Conservation (phyloP, 495 filamentous ascomycete species). For the Oleoguttula mirabilis region DNA sequence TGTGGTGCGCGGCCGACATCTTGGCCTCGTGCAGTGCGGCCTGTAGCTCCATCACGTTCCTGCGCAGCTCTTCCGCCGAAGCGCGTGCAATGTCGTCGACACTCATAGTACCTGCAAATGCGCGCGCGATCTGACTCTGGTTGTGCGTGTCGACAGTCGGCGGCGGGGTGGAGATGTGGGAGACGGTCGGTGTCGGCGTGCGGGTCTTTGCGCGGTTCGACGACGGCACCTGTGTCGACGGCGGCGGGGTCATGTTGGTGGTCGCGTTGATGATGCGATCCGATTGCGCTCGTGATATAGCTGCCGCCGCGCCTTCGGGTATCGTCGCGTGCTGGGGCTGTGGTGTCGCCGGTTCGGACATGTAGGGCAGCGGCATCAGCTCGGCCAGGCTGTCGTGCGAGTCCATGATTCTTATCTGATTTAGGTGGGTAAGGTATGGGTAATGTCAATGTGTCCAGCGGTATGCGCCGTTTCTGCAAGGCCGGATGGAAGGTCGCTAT, state of each 20-base stretch:
- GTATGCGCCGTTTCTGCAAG: too few relatives aligned
- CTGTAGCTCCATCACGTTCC: slow-evolving; percentile 45
- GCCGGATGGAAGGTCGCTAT: too few relatives aligned
- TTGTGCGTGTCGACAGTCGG: slow-evolving; percentile 12
- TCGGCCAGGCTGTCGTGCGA: slow-evolving; percentile 7
- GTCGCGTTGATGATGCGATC: slow-evolving; percentile 6
- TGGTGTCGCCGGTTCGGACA: slow-evolving; percentile 14
- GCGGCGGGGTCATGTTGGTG: slow-evolving; percentile 19
- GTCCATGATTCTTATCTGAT: too few relatives aligned
- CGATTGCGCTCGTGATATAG: slow-evolving; percentile 1
- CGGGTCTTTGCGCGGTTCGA: slow-evolving; percentile 7
- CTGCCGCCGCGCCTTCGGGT: slow-evolving; percentile 2
- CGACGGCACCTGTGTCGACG: slow-evolving; percentile 14
- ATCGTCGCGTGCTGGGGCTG: slow-evolving; percentile 11
- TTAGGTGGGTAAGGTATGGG: too few relatives aligned
- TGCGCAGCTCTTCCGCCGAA: slow-evolving; percentile 43
- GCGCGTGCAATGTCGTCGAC: slow-evolving; percentile 15
- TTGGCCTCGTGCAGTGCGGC: slow-evolving; percentile 49
- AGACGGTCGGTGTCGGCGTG: slow-evolving; percentile 19
- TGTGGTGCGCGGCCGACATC: slow-evolving; percentile 80
- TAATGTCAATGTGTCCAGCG: too few relatives aligned
- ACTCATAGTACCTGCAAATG: neutral
- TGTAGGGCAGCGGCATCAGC: neutral
- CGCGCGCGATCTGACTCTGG: neutral
- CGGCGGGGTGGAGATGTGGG: slow-evolving; percentile 24